These are phyloP conservation scores for Tephrocybe sp. DNA, from an alignment of 768 basidiomycete species.

Conservation along the genomic window DNA sequence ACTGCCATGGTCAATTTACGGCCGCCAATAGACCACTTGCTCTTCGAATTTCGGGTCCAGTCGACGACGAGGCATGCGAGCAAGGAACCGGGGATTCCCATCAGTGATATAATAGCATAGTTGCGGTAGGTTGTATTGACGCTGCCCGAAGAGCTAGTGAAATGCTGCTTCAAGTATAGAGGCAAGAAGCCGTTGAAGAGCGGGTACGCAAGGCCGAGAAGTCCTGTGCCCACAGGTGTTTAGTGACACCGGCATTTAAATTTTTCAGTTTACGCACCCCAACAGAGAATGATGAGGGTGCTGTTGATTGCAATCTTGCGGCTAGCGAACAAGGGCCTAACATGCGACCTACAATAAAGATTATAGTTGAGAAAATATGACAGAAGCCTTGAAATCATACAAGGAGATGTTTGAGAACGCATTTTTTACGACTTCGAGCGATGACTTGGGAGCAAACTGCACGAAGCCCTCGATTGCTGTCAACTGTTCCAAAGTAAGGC, in stretches of 20 bases:
- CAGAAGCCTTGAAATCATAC: conserved; percentile 22
- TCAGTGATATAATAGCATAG: conserved; percentile 47
- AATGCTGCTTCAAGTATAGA: conserved; percentile 40
- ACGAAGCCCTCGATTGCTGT: conserved; percentile 25
- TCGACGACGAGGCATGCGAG: conserved; percentile 46
- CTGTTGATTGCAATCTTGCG: conserved; percentile 45
- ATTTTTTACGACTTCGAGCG: conserved; percentile 28
- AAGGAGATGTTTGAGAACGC: conserved; percentile 40
- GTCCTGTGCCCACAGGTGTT: conserved; percentile 20
- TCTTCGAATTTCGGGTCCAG: conserved; percentile 31
- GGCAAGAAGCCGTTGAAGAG: conserved; percentile 54
- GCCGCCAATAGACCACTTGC: conserved; percentile 39
- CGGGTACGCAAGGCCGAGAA: conserved; percentile 56
- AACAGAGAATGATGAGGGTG: conserved; percentile 47
- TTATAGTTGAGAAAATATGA: not conserved
- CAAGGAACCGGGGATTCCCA: conserved; percentile 48
- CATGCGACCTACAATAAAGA: conserved; percentile 37
- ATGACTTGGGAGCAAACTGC: conserved; percentile 18
- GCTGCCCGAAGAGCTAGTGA: conserved; percentile 21
- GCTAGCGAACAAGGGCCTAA: conserved; percentile 49
- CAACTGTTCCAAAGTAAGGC: conserved; percentile 47
- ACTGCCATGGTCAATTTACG: conserved; percentile 44
- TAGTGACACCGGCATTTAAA: not conserved
- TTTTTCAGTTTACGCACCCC: conserved; percentile 40
- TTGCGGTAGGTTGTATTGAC: conserved; percentile 42